phyloP scores from a whole-genome alignment of 169 alveolate genomes.

The Plasmodium gaboni region DNA sequence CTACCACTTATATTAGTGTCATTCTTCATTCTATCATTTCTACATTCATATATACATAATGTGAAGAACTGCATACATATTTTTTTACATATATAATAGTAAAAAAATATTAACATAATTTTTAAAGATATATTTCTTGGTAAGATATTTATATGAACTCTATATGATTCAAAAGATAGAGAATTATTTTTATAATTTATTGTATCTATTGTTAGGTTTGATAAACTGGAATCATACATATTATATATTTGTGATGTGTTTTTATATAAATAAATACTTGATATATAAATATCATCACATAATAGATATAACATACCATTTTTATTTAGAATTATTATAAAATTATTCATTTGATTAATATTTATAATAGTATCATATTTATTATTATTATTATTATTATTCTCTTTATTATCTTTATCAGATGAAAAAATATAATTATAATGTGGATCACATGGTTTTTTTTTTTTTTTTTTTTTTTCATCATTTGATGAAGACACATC shows the following conservation, averaged over 20 bases:
- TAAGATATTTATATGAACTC: constrained; percentile 56
- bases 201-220: constrained; percentile 63
- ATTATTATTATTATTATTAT: not conserved
- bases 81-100: constrained; percentile 69
- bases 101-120: constrained; percentile 55
- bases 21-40: constrained; percentile 1
- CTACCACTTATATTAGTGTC: not conserved
- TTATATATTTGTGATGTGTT: constrained; percentile 48
- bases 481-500: not conserved
- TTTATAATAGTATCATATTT: constrained; percentile 13
- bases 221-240: constrained; percentile 35
- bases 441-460: not conserved
- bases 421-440: not conserved
- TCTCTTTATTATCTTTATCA: not conserved
- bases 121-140: constrained; percentile 52
- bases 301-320: constrained; percentile 60
- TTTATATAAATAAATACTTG: constrained; percentile 46
- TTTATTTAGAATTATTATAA: constrained; percentile 54
- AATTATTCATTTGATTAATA: constrained; percentile 44
- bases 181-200: constrained; percentile 31
- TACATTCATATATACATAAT: constrained; percentile 60
- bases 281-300: constrained; percentile 48
- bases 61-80: constrained; percentile 46
- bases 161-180: constrained; percentile 17
- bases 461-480: not conserved